Conservation (phyloP, 1,284 basidiomycete species). For the Inonotus hispidus region DNA sequence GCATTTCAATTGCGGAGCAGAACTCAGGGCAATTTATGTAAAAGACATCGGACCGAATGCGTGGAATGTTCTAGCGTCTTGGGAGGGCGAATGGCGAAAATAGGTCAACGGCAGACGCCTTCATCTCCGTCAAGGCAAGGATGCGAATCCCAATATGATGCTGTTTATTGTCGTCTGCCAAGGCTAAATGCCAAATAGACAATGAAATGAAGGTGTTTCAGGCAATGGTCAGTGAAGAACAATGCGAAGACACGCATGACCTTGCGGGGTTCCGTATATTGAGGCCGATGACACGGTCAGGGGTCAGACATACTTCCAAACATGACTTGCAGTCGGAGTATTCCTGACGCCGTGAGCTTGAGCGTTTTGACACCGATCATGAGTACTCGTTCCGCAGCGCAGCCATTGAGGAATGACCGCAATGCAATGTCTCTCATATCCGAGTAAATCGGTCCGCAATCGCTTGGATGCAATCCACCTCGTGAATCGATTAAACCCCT, state of each 20-base stretch:
- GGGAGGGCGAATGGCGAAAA: neutral
- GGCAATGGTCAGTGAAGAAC: neutral
- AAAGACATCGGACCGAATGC: neutral
- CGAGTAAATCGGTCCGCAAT: neutral
- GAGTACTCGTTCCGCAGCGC: neutral
- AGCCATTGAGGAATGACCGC: neutral
- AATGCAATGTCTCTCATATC: neutral
- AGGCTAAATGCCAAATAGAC: neutral
- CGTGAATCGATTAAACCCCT: no score
- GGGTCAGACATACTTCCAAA: neutral
- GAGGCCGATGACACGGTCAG: neutral
- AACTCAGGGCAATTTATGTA: neutral
- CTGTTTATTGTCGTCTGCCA: neutral
- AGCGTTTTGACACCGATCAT: neutral
- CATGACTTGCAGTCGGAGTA: neutral
- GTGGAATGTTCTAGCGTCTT: neutral
- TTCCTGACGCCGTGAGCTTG: neutral
- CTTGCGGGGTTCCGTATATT: neutral
- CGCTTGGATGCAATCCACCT: no score
- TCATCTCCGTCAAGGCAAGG: no score
- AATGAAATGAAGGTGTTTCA: neutral
- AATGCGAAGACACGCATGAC: neutral
- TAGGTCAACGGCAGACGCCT: neutral
- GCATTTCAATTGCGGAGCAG: neutral
- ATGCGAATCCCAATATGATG: neutral